These are phyloP conservation scores for Triticum dicoccoides DNA, from an alignment of 176 grass and related monocot genomes.

Conservation along the genomic window DNA sequence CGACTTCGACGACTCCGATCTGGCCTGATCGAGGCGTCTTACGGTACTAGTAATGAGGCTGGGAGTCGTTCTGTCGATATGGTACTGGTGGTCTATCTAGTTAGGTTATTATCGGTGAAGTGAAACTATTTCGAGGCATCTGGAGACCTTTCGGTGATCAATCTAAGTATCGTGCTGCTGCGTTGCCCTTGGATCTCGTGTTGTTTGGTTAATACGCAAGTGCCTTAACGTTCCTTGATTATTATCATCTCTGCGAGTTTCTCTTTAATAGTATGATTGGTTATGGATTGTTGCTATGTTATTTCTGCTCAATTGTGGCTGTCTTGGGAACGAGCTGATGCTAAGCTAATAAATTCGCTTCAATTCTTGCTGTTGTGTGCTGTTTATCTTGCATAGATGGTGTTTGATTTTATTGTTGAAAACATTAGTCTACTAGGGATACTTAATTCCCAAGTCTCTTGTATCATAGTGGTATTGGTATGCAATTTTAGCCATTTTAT, in stretches of 20 bases:
- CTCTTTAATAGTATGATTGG: neutral
- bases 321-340: neutral
- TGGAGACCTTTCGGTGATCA: constrained; percentile 4
- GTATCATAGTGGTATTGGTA: neutral
- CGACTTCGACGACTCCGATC: constrained; percentile 55
- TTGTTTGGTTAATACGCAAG: neutral
- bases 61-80: constrained; percentile 13
- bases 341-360: neutral
- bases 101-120: neutral
- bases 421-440: neutral
- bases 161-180: neutral
- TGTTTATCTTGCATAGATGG: neutral
- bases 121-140: neutral
- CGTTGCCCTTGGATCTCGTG: neutral
- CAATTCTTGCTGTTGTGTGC: neutral
- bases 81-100: neutral
- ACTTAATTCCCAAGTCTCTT: neutral
- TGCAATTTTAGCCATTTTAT: neutral
- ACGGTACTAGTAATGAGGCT: neutral
- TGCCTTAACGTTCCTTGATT: neutral
- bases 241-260: neutral
- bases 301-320: neutral
- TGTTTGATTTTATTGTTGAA: neutral
- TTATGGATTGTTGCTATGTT: neutral
- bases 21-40: constrained; percentile 21